Percentiles rank a stretch among this genome's conserved stretches.
Conservation (phyloP, 768 basidiomycete genomes). For the Phaffia australis region DNA sequence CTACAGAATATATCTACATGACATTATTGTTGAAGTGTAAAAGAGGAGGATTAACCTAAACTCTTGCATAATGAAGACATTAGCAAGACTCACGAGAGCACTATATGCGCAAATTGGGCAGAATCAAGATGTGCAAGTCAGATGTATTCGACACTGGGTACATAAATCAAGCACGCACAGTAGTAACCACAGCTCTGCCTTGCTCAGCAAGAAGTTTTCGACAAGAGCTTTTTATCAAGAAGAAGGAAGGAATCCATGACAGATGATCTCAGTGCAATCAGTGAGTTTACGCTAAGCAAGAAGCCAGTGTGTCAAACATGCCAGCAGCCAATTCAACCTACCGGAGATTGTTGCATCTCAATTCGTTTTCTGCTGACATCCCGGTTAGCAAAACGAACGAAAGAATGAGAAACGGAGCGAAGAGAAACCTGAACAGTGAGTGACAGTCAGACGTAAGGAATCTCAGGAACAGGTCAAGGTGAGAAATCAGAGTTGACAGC, state of each 20-base stretch:
- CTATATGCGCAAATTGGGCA: neutral
- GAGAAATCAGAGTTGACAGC: too few species aligned
- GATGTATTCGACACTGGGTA: neutral
- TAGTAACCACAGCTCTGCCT: slow-evolving; percentile 23
- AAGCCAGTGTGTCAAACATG: neutral
- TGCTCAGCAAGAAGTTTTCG: slow-evolving; percentile 17
- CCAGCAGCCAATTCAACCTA: neutral
- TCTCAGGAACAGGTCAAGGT: too few species aligned
- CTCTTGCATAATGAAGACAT: neutral
- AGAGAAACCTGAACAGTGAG: too few species aligned
- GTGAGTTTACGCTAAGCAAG: neutral
- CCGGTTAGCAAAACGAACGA: too few species aligned
- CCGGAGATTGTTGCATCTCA: slow-evolving; percentile 23
- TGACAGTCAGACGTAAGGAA: too few species aligned
- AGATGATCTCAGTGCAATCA: neutral
- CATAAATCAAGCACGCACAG: slow-evolving; percentile 3
- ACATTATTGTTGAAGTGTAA: neutral
- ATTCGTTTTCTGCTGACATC: slow-evolving; percentile 9
- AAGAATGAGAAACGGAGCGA: too few species aligned
- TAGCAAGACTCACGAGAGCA: slow-evolving; percentile 15
- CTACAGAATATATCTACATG: slow-evolving; percentile 19
- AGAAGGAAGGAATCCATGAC: neutral
- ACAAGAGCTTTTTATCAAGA: neutral
- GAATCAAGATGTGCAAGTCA: neutral
- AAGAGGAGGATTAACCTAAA: neutral